phyloP scores from a whole-genome alignment of 306 rosid species.

The Trichosanthes truncata region DNA sequence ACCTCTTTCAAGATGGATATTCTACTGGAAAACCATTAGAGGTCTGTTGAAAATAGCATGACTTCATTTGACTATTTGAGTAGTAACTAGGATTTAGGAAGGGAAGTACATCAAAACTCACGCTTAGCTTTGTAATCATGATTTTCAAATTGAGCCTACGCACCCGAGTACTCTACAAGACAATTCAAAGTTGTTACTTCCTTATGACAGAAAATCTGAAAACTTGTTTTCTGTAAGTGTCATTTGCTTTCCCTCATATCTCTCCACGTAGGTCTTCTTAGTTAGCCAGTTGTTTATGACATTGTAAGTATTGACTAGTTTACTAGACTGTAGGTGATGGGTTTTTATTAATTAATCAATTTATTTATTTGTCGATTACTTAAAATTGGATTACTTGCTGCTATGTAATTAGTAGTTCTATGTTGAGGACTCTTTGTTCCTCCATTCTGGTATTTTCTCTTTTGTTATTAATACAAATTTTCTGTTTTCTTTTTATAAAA shows the following conservation, averaged over 20 bases:
- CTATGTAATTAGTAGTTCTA: background rate
- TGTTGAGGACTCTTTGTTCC: background rate
- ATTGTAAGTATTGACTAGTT: background rate
- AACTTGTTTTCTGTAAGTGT: constrained; percentile 68
- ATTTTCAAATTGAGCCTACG: constrained; percentile 50
- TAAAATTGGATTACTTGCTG: background rate
- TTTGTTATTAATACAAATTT: background rate
- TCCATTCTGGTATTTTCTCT: background rate
- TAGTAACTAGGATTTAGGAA: background rate
- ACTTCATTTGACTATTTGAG: background rate
- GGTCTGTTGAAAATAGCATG: constrained; percentile 45
- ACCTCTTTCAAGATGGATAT: constrained; percentile 80
- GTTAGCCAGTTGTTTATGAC: background rate
- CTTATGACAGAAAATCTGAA: constrained; percentile 86
- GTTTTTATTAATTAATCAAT: background rate
- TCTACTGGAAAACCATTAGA: constrained; percentile 68
- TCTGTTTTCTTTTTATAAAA: background rate
- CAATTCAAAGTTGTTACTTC: constrained; percentile 66
- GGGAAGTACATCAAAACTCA: background rate
- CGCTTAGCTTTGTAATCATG: constrained; percentile 16
- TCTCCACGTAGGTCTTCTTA: background rate
- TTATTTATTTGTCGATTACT: background rate
- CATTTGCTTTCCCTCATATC: constrained; percentile 3
- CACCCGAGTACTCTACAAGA: constrained; percentile 43
- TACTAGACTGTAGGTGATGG: background rate